Evolutionary conservation across 768 basidiomycete species (phyloP), one percentile per base, ranked within the genome.

Genomic region (Cyclocybe cylindracea): DNA sequence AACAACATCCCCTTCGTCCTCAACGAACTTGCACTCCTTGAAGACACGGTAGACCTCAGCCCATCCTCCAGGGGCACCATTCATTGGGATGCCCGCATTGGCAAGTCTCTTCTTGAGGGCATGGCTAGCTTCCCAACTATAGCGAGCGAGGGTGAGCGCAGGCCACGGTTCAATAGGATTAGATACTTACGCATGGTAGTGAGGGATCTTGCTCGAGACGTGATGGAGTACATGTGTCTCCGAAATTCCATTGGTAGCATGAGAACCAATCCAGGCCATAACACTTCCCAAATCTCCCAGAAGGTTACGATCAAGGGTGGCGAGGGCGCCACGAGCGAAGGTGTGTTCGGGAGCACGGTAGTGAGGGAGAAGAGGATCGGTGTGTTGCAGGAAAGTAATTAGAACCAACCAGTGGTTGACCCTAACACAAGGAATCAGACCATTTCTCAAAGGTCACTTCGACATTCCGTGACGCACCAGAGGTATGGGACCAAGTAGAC

Each of bases 361-460:
- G 73, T 98, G 96, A 44, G 95, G 95, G 39, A 98, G 83, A 41
- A 89, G 69, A 14, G 95, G 93, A 73, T 98, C 96, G 61, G 96
- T 98, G 78, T 99, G 96, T 75, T 99, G 96, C 45, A 98, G 79
- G 88, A 93, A 98, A 14, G 94, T 97, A 76, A 98, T 97, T 61
- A 94, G 64, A 51, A 98, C 92, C 48, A 98, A 80, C 94, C 94
- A 97, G 78, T 94, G 91, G 78, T 92, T 92, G 48, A 88, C 84
- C 85, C 83, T 86, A 53, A 24, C 24, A 24, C 24, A 24, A 24
- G 24, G 0, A 47, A 39, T 38, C 9, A 44, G n/a, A n/a, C 40
- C 37, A 39, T 24, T 24, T 24, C 24, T 24, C 24, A 24, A 24
- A 24, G 24, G 24, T 24, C 24, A 24, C 24, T 24, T 24, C 10